A percentile compares a stretch with the other conserved stretches of the same genome.
These are phyloP conservation scores for Neofusicoccum sp. DNA, from an alignment of 2,329 filamentous ascomycete species.

Conservation along the genomic window DNA sequence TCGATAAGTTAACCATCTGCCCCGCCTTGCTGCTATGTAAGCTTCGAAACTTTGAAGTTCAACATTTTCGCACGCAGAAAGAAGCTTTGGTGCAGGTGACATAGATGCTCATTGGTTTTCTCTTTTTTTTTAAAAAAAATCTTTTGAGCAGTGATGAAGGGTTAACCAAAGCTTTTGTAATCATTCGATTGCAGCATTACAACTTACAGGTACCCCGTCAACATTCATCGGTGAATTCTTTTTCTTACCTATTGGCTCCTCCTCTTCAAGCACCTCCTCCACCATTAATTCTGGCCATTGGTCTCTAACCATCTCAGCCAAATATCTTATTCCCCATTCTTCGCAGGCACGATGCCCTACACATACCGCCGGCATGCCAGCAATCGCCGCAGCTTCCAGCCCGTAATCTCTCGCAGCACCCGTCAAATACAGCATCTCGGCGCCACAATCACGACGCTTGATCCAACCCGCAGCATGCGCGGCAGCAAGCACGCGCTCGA, in stretches of 20 bases:
- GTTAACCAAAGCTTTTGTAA: too few species aligned
- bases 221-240: neutral
- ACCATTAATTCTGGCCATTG: conserved; percentile 36
- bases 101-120: too few species aligned
- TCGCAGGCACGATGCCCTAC: conserved; percentile 43
- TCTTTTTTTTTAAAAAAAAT: too few species aligned
- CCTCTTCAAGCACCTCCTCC: conserved; percentile 41
- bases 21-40: too few species aligned
- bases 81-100: too few species aligned
- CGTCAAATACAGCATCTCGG: conserved; percentile 41
- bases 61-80: too few species aligned
- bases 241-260: conserved; percentile 21
- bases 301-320: conserved; percentile 32
- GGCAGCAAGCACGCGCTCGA: conserved; percentile 37
- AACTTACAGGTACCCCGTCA: neutral
- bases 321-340: conserved; percentile 44
- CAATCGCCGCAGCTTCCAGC: conserved; percentile 34
- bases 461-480: conserved; percentile 32
- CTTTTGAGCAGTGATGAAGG: too few species aligned
- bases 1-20: too few species aligned
- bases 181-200: neutral
- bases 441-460: conserved; percentile 27
- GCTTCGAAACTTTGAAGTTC: too few species aligned
- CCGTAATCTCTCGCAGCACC: conserved; percentile 40
- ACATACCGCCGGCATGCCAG: conserved; percentile 40